Conservation (phyloP, 1,284 basidiomycete species). For the Clitocybe nebularis region DNA sequence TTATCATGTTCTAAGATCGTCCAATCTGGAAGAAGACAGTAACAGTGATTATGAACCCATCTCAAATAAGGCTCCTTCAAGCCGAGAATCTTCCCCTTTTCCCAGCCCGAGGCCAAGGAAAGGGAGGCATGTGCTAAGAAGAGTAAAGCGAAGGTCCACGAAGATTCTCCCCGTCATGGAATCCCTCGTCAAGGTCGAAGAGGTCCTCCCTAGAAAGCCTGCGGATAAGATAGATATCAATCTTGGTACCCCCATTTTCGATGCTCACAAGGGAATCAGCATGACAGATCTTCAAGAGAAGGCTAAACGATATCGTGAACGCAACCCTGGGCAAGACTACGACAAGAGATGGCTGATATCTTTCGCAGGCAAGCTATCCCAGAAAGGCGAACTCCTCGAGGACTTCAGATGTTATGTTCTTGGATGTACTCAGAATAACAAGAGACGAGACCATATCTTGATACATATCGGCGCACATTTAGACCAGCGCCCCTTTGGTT, state of each 20-base stretch:
- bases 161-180: conserved; percentile 4
- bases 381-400: conserved; percentile 48
- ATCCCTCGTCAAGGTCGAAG: conserved; percentile 1
- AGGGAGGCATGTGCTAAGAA: conserved; percentile 4
- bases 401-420: conserved; percentile 63
- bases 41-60: conserved; percentile 16
- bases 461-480: conserved; percentile 69
- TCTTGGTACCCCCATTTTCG: conserved; percentile 44
- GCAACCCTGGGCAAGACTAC: conserved; percentile 50
- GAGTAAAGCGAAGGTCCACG: conserved; percentile 2
- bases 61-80: conserved; percentile 5
- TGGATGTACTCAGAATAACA: conserved; percentile 62
- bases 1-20: conserved; percentile 3
- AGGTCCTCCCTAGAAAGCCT: conserved; percentile 9
- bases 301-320: conserved; percentile 47
- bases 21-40: neutral
- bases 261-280: conserved; percentile 57
- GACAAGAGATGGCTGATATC: conserved; percentile 60
- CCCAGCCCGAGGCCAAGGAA: conserved; percentile 18
- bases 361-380: conserved; percentile 61
- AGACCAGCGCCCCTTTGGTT: conserved; percentile 60
- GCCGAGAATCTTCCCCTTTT: conserved; percentile 13
- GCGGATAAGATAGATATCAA: conserved; percentile 19
- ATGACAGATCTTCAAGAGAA: conserved; percentile 48
- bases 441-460: conserved; percentile 65